Percentiles rank a stretch among this genome's conserved stretches.
Conservation (phyloP, 768 basidiomycete species). For the Mycena chlorophos region DNA sequence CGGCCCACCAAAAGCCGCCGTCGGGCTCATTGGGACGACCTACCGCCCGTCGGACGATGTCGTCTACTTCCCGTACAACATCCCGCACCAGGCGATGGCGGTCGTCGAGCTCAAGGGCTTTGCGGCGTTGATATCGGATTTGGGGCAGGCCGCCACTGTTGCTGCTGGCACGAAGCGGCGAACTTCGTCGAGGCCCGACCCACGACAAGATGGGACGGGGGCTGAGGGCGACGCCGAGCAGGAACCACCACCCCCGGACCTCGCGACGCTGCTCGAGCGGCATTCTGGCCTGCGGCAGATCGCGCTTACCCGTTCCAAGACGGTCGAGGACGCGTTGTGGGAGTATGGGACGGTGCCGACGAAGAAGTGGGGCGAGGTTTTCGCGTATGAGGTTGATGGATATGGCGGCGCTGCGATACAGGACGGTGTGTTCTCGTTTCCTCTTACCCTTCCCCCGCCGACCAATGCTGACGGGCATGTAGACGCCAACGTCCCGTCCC, state of each 20-base stretch:
- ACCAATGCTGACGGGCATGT: not conserved
- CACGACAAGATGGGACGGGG: too few species aligned
- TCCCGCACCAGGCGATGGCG: conserved; percentile 22
- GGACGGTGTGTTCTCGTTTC: conserved; percentile 8
- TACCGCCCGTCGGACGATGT: conserved; percentile 22
- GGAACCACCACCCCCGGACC: too few species aligned
- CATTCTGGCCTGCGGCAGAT: conserved; percentile 1
- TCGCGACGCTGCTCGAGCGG: conserved; percentile 8
- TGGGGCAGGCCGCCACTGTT: too few species aligned
- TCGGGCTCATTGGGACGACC: conserved; percentile 18
- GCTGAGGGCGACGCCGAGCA: too few species aligned
- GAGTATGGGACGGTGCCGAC: conserved; percentile 20
- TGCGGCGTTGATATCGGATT: conserved; percentile 7
- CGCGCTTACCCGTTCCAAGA: conserved; percentile 9
- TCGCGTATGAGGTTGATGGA: conserved; percentile 22
- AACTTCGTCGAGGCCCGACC: too few species aligned
- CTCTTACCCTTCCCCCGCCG: not conserved
- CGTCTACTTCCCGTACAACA: conserved; percentile 20
- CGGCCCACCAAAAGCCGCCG: conserved; percentile 18
- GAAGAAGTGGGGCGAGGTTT: conserved; percentile 22
- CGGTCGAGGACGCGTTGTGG: conserved; percentile 13
- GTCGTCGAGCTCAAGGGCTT: conserved; percentile 20
- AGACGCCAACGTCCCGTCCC: conserved; percentile 20
- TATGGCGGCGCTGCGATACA: conserved; percentile 17
- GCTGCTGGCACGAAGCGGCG: not conserved